Conservation (phyloP, 106 monocot species). For the Iris macrosiphon region DNA sequence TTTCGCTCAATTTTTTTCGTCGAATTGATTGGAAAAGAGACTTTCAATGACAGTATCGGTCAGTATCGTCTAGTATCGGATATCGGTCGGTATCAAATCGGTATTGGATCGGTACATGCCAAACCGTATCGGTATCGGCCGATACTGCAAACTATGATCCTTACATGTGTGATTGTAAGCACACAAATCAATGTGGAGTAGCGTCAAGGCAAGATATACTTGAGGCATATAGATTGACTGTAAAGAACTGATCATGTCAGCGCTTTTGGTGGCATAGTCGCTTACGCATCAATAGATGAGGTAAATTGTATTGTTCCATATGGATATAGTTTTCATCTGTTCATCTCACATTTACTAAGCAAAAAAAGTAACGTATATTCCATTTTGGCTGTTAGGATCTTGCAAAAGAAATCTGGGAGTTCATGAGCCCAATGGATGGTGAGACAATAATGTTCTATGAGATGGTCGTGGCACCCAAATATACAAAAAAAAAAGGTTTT, state of each 20-base stretch:
- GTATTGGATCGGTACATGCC: no score
- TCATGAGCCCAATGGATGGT: slow-evolving; percentile 85
- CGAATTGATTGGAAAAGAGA: no score
- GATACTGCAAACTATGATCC: no score
- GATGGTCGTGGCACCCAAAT: slow-evolving; percentile 94
- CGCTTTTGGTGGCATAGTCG: slow-evolving; percentile 98
- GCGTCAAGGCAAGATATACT: slow-evolving; percentile 60
- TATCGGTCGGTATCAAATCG: no score
- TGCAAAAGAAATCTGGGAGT: slow-evolving; percentile 97
- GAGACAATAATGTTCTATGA: slow-evolving; percentile 95
- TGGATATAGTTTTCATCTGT: no score
- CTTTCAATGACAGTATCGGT: no score
- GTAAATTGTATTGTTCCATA: slow-evolving; percentile 39
- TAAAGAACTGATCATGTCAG: slow-evolving; percentile 91
- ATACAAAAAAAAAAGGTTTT: slow-evolving; percentile 82
- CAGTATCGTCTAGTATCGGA: no score
- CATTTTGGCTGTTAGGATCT: no score
- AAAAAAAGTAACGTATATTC: no score
- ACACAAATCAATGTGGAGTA: slow-evolving; percentile 89
- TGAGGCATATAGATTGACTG: slow-evolving; percentile 90
- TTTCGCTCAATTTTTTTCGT: no score
- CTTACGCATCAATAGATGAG: slow-evolving; percentile 79
- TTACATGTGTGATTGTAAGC: slow-evolving; percentile 99
- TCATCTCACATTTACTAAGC: no score
- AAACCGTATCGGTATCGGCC: no score